A percentile compares a stretch with the other conserved stretches of the same genome.
phyloP scores from a whole-genome alignment of 2,329 filamentous ascomycete genomes.

The Fusarium sp. region DNA sequence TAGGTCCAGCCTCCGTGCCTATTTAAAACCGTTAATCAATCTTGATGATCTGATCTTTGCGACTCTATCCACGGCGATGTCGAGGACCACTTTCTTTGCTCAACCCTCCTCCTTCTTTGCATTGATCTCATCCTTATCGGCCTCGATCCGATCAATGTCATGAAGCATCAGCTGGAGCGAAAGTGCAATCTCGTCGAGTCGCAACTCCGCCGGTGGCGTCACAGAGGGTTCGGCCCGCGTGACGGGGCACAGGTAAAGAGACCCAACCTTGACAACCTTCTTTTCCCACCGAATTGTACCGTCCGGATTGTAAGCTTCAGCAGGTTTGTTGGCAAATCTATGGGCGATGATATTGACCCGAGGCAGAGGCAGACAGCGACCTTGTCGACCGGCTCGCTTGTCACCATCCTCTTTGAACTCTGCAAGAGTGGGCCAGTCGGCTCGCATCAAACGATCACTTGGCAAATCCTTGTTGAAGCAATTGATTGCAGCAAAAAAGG shows the following conservation, averaged over 20 bases:
- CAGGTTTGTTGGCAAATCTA: constrained; percentile 12
- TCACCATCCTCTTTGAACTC: constrained; percentile 57
- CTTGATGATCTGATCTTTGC: background rate
- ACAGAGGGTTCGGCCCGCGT: constrained; percentile 8
- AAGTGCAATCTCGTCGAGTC: constrained; percentile 23
- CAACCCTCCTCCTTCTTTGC: background rate
- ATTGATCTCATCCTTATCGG: background rate
- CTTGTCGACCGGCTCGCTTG: constrained; percentile 42
- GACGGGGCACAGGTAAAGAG: constrained; percentile 43
- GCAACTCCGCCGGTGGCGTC: constrained; percentile 17
- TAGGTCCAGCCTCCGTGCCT: constrained; percentile 22
- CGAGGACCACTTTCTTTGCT: constrained; percentile 20
- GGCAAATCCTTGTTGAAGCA: constrained; percentile 52
- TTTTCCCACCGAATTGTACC: constrained; percentile 48
- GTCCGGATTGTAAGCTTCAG: constrained; percentile 39
- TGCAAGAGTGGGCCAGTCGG: constrained; percentile 55
- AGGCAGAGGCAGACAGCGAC: constrained; percentile 54
- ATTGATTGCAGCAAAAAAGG: constrained; percentile 52
- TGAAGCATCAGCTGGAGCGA: constrained; percentile 21
- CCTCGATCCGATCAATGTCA: constrained; percentile 18
- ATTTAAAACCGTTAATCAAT: constrained; percentile 16
- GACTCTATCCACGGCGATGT: background rate
- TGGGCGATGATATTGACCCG: constrained; percentile 44
- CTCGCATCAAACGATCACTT: constrained; percentile 29
- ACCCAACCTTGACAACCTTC: constrained; percentile 44